Conservation (phyloP, 768 basidiomycete species). For the Naganishia kalamii region DNA sequence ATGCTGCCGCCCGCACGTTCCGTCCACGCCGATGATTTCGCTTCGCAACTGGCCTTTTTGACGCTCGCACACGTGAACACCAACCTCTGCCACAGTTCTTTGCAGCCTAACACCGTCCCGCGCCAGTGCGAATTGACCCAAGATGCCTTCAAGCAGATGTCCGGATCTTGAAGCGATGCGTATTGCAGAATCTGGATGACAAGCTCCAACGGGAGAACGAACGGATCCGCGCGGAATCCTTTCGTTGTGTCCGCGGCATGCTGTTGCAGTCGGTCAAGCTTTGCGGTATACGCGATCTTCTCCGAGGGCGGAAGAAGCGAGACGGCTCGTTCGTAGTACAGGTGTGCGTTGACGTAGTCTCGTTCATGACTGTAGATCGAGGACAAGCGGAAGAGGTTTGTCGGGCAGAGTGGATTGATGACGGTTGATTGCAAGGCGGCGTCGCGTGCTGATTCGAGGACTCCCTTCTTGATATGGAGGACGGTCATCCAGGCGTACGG, state of each 20-base stretch:
- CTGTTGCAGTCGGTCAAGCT: neutral
- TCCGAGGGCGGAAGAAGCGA: neutral
- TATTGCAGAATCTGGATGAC: neutral
- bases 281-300: neutral
- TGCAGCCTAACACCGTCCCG: too few species aligned
- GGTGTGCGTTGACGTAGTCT: neutral
- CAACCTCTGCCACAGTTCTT: neutral
- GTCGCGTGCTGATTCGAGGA: neutral
- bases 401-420: neutral
- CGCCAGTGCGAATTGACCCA: too few species aligned
- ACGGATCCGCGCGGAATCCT: neutral
- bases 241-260: neutral
- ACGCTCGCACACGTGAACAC: neutral
- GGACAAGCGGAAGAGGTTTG: neutral
- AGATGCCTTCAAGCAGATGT: too few species aligned
- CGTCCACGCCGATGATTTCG: neutral
- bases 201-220: neutral
- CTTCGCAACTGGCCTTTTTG: neutral
- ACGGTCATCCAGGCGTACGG: neutral
- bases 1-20: neutral
- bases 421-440: neutral
- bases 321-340: neutral
- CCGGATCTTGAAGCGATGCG: too few species aligned
- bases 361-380: neutral
- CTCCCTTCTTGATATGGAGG: neutral